Evolutionary conservation across 2,329 filamentous ascomycete species (phyloP).

Genomic region (Westerdykella aurantiaca): DNA sequence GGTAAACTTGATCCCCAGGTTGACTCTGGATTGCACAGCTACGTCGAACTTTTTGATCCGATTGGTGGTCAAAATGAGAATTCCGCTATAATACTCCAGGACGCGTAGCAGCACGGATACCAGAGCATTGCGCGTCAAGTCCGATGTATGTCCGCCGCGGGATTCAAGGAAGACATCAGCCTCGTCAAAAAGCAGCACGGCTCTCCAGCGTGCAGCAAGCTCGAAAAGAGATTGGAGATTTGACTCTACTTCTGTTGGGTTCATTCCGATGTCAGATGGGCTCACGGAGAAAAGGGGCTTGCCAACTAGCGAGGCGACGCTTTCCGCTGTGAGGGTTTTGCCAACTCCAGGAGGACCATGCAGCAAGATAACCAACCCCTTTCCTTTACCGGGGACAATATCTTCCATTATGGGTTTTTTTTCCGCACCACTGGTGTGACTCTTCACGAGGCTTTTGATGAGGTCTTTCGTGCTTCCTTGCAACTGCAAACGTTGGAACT

Average conservation of each 20-base stretch:
- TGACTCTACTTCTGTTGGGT: slow-evolving; percentile 39
- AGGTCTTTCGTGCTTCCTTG: slow-evolving; percentile 10
- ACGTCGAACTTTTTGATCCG: slow-evolving; percentile 21
- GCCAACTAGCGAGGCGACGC: slow-evolving; percentile 43
- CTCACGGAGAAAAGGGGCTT: slow-evolving; percentile 46
- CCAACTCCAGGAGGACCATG: slow-evolving; percentile 47
- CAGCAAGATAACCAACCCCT: slow-evolving; percentile 47
- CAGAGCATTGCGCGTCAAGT: slow-evolving; percentile 2
- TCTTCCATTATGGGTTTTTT: too few species aligned
- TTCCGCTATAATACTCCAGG: slow-evolving; percentile 8
- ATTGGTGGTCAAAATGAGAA: slow-evolving; percentile 18
- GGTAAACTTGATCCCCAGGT: slow-evolving; percentile 18
- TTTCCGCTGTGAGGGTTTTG: slow-evolving; percentile 22
- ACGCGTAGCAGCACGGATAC: slow-evolving; percentile 18
- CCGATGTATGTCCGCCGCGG: background rate
- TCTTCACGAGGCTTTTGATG: slow-evolving; percentile 10
- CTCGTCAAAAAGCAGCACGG: slow-evolving; percentile 48
- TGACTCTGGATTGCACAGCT: slow-evolving; percentile 18
- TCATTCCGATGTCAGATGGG: slow-evolving; percentile 44
- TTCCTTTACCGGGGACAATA: slow-evolving; percentile 44
- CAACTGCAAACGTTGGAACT: too few species aligned
- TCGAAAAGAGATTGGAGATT: slow-evolving; percentile 41
- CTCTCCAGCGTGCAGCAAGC: slow-evolving; percentile 47
- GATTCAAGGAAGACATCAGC: slow-evolving; percentile 35
- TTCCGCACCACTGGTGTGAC: slow-evolving; percentile 1